Evolutionary conservation across 805 yeast genomes (phyloP).

Genomic region (Yamadazyma takamatsuzukensis): DNA sequence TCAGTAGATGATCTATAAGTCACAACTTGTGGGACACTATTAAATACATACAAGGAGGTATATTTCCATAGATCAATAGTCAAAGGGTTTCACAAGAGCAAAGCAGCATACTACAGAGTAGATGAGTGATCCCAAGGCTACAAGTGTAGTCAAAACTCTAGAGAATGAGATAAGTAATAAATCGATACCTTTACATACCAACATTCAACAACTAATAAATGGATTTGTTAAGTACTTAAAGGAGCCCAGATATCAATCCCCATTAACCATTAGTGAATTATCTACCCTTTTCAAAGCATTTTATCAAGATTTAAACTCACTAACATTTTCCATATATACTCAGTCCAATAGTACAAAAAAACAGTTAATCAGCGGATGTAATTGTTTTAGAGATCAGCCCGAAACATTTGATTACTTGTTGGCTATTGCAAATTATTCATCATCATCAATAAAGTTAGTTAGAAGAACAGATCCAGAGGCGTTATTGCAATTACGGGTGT

Average conservation of each 20-base stretch:
- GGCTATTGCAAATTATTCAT: constrained; percentile 39
- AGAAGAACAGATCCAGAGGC: constrained; percentile 36
- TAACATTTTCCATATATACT: constrained; percentile 29
- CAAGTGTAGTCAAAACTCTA: neutral
- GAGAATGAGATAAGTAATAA: neutral
- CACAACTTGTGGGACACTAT: no score
- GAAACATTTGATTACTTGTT: constrained; percentile 34
- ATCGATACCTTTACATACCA: constrained; percentile 1
- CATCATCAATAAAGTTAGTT: constrained; percentile 32
- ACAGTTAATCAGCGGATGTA: constrained; percentile 28
- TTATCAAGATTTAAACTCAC: constrained; percentile 35
- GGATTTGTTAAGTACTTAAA: constrained; percentile 28
- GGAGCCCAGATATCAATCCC: constrained; percentile 42
- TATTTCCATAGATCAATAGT: no score
- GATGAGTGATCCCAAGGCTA: no score
- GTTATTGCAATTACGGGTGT: constrained; percentile 34
- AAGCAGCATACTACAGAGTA: no score
- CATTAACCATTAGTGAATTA: constrained; percentile 33
- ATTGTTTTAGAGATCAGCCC: constrained; percentile 26
- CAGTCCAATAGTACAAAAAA: constrained; percentile 38
- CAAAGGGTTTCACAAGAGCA: no score
- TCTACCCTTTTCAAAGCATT: constrained; percentile 30
- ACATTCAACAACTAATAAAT: constrained; percentile 5
- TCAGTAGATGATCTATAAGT: no score
- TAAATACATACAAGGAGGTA: no score